A percentile compares a stretch with the other conserved stretches of the same genome.
Evolutionary conservation across 2,329 filamentous ascomycete genomes (phyloP).

Genomic region (Paecilomyces formosus): DNA sequence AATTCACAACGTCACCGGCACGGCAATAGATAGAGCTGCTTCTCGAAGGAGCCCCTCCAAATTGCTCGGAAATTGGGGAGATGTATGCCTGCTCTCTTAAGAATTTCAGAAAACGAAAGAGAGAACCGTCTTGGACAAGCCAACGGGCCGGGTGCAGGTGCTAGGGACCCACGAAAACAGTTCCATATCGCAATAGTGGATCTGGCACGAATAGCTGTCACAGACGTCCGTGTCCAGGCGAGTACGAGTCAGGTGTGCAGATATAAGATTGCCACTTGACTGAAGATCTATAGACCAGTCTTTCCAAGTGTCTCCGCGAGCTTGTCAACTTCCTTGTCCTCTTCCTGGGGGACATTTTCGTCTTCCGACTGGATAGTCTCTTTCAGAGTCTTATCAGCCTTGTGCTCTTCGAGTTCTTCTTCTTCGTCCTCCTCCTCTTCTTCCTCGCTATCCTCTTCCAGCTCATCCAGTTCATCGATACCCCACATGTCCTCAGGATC

Average conservation of each 20-base stretch:
- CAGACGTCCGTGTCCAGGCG: neutral
- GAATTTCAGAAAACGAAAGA: neutral
- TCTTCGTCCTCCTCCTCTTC: constrained; percentile 66
- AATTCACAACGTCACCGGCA: neutral
- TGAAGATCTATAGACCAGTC: constrained; percentile 39
- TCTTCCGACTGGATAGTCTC: constrained; percentile 46
- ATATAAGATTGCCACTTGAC: neutral
- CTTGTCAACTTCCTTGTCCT: constrained; percentile 73
- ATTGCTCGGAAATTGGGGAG: neutral
- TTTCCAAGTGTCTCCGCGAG: constrained; percentile 70
- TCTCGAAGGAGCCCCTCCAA: neutral
- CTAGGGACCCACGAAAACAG: neutral
- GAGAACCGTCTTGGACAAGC: neutral
- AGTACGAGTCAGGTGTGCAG: neutral
- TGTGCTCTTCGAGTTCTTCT: constrained; percentile 50
- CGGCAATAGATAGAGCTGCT: neutral
- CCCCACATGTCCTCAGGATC: constrained; percentile 78
- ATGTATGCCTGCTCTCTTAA: neutral
- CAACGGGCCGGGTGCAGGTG: neutral
- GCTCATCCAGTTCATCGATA: constrained; percentile 76
- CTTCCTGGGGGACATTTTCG: constrained; percentile 62
- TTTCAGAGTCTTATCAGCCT: constrained; percentile 63
- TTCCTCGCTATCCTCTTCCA: constrained; percentile 65
- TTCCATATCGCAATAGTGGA: neutral
- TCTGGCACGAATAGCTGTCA: neutral